Evolutionary conservation across 2,329 filamentous ascomycete genomes (phyloP), one percentile per base, ranked within the genome.

Genomic region (Neopestalotiopsis sp.): DNA sequence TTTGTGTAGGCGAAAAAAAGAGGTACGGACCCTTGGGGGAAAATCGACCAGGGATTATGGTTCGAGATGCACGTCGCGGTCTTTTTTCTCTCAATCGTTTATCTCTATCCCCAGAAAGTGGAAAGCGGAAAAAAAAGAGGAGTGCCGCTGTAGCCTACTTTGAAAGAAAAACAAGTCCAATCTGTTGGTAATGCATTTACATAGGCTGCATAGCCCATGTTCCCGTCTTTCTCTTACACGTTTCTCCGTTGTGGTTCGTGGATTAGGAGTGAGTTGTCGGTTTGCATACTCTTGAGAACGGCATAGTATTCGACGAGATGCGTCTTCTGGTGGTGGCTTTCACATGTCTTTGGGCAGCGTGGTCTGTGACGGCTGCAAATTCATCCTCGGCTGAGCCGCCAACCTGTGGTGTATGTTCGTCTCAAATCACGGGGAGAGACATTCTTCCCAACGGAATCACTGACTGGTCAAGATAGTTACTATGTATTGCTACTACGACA

Each of bases 321-420:
- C 57, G 66, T 24, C 14, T 56, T n/a, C 34, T 62, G 20, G 38
- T 10, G 40, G 28, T 63, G 57, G 49, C 40, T n/a, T 12, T 58
- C 40, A 20, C 59, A 12, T 40, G 42, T 5, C n/a, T 62, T 12
- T 28, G 62, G 7, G 57, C 59, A n/a, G 57, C 32, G 6, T 20
- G 45, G 20, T 30, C 66, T 32, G 66, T 24, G 57, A 28, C 61
- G n/a, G 66, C 66, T 56, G 58, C 45, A 24, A 52, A 59, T n/a
- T 49, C 58, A 6, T 13, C 17, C 9, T 12, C 42, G 20, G 45
- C n/a, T 20, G 40, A 63, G n/a, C 6, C 59, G 4, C 66, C 66
- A 9, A 52, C 20, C n/a, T 67, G 66, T 67, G 66, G 66, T 56
- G 66, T 67, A 56, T 30, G 66, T 67, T 38, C 10, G 34, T 6